Conservation (phyloP, 108 stramenopile genomes). For the Pelagomonas calceolata region DNA sequence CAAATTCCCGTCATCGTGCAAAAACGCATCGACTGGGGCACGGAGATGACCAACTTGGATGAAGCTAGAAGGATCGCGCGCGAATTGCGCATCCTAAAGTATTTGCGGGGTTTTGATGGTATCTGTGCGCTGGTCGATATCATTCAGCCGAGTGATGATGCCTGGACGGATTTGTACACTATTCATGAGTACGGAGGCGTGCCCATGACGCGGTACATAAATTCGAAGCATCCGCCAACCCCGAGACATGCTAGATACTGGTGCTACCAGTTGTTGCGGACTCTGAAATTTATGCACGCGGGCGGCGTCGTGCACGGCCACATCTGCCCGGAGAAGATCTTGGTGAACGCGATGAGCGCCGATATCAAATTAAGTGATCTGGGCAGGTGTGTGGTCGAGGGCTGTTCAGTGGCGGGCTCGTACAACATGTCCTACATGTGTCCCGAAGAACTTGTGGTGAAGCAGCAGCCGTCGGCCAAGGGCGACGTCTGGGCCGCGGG, state of each 20-base stretch:
- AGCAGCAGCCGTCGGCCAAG: too few species aligned
- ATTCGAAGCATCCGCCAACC: slow-evolving; percentile 86
- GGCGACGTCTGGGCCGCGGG: too few species aligned
- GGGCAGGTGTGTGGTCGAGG: too few species aligned
- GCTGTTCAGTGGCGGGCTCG: too few species aligned
- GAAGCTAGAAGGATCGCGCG: slow-evolving; percentile 27
- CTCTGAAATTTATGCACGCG: slow-evolving; percentile 95
- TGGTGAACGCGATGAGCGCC: too few species aligned
- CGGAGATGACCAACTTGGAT: too few species aligned
- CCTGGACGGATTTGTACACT: slow-evolving; percentile 87
- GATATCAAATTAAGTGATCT: too few species aligned
- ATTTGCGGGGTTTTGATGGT: slow-evolving; percentile 53
- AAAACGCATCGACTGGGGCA: too few species aligned
- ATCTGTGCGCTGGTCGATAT: slow-evolving; percentile 27
- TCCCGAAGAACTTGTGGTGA: too few species aligned
- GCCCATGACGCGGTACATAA: slow-evolving; percentile 96
- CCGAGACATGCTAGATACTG: slow-evolving; percentile 97
- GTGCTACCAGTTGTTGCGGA: slow-evolving; percentile 87
- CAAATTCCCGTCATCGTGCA: too few species aligned
- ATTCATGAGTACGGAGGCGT: slow-evolving; percentile 97
- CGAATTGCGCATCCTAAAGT: slow-evolving; percentile 46
- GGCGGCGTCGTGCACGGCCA: slow-evolving; percentile 97
- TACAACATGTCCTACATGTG: too few species aligned
- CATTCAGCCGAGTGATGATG: slow-evolving; percentile 35
- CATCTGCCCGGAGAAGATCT: slow-evolving; percentile 89